Evolutionary conservation across 2,329 filamentous ascomycete genomes (phyloP).

Genomic region (Thielaviopsis populi): DNA sequence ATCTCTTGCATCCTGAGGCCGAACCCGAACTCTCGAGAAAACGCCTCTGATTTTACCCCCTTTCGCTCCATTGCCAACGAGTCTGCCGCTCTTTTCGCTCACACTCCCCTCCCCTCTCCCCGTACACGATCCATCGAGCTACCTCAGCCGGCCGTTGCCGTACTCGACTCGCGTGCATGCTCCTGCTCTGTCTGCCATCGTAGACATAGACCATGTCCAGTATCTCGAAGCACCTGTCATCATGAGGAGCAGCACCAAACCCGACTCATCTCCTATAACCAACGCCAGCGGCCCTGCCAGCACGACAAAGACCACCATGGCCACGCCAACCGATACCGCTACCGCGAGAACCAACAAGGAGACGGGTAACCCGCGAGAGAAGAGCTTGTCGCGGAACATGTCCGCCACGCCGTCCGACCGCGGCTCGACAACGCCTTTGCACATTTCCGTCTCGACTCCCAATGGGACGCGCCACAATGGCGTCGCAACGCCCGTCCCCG

Average conservation of each 20-base stretch:
- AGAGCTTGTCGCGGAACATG: constrained; percentile 2
- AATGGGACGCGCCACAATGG: constrained; percentile 33
- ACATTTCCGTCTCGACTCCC: constrained; percentile 27
- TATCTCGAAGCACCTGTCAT: constrained; percentile 6
- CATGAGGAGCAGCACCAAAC: constrained; percentile 12
- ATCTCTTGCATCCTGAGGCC: background rate
- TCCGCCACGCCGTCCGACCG: constrained; percentile 16
- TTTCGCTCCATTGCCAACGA: background rate
- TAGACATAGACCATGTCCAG: constrained; percentile 6
- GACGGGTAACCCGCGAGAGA: background rate
- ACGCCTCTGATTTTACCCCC: background rate
- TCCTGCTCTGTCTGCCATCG: background rate
- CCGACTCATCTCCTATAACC: background rate
- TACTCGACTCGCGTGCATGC: background rate
- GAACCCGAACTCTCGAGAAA: background rate
- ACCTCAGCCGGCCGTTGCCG: background rate
- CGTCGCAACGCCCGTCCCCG: constrained; percentile 30
- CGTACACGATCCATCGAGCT: background rate
- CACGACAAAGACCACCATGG: background rate
- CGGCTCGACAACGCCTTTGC: constrained; percentile 28
- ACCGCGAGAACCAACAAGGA: background rate
- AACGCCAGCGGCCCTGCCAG: background rate
- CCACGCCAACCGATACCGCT: background rate
- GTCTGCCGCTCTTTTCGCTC: background rate
- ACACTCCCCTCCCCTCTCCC: background rate